A percentile compares a stretch with the other conserved stretches of the same genome.
Conservation (phyloP, 164 flowering plant genomes). For the Aristolochia californica region DNA sequence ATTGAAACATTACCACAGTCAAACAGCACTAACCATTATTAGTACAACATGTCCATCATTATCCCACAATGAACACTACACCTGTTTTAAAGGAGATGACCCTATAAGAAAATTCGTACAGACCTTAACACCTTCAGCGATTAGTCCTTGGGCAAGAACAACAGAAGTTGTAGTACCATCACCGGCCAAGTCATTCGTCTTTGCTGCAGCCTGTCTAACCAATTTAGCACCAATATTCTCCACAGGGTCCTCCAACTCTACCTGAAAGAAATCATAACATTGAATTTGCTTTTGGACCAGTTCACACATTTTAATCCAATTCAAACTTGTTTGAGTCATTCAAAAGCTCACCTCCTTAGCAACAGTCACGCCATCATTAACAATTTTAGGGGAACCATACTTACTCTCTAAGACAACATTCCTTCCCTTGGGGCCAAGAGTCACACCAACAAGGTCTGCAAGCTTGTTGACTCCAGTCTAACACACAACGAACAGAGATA, state of each 20-base stretch:
- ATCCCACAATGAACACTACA: too few relatives aligned
- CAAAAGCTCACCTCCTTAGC: conserved; percentile 52
- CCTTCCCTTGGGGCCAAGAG: conserved; percentile 97
- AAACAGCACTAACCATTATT: background rate
- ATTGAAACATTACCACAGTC: background rate
- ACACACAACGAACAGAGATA: background rate
- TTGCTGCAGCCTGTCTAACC: conserved; percentile 98
- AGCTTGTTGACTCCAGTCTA: conserved; percentile 96
- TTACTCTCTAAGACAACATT: conserved; percentile 98
- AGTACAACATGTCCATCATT: too few relatives aligned
- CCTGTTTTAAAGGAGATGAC: too few relatives aligned
- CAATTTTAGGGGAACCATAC: conserved; percentile 96
- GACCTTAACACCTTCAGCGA: conserved; percentile 96
- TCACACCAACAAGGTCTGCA: conserved; percentile 94
- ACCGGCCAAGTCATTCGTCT: conserved; percentile 98
- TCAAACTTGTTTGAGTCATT: background rate
- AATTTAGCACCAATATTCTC: conserved; percentile 96
- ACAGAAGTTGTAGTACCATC: conserved; percentile 99
- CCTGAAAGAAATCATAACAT: conserved; percentile 23
- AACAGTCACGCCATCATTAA: conserved; percentile 96
- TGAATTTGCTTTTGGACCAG: too few relatives aligned
- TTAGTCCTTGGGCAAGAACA: conserved; percentile 96
- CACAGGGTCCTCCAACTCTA: conserved; percentile 95
- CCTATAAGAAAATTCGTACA: too few relatives aligned
- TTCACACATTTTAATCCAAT: too few relatives aligned